These are phyloP conservation scores for Cystobasidium sp. DNA, from an alignment of 1,284 basidiomycete species.

Conservation along the genomic window DNA sequence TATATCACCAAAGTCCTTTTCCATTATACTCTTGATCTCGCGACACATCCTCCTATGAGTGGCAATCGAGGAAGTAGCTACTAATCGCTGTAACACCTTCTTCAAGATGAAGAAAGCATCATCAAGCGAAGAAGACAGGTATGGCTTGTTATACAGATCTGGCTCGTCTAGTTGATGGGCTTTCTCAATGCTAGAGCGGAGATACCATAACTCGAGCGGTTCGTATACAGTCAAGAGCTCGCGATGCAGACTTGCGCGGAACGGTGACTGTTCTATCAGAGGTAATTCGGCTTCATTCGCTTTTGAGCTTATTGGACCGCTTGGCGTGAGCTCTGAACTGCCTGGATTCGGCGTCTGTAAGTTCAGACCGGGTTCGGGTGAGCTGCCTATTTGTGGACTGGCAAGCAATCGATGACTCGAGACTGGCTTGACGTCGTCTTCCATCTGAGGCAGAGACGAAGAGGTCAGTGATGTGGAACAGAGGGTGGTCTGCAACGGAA, in stretches of 20 bases:
- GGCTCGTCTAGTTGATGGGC: constrained; percentile 69
- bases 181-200: constrained; percentile 84
- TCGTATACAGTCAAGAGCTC: constrained; percentile 77
- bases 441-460: neutral
- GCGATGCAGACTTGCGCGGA: constrained; percentile 67
- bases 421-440: constrained; percentile 45
- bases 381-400: constrained; percentile 48
- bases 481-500: neutral
- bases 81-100: constrained; percentile 71
- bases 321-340: neutral
- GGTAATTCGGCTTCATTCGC: constrained; percentile 52
- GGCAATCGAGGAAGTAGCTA: constrained; percentile 67
- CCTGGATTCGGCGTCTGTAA: neutral
- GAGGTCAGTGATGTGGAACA: constrained; percentile 1
- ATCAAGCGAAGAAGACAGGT: constrained; percentile 70
- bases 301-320: neutral
- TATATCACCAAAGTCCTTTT: constrained; percentile 75
- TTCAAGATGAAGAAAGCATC: constrained; percentile 94
- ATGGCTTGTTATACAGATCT: constrained; percentile 66
- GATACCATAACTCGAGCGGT: constrained; percentile 91
- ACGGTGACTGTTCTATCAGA: constrained; percentile 63
- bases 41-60: constrained; percentile 67
- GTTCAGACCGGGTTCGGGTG: constrained; percentile 25
- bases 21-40: constrained; percentile 72
- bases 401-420: constrained; percentile 3